Evolutionary conservation across 768 basidiomycete genomes (phyloP).

Genomic region (Galerina marginata): DNA sequence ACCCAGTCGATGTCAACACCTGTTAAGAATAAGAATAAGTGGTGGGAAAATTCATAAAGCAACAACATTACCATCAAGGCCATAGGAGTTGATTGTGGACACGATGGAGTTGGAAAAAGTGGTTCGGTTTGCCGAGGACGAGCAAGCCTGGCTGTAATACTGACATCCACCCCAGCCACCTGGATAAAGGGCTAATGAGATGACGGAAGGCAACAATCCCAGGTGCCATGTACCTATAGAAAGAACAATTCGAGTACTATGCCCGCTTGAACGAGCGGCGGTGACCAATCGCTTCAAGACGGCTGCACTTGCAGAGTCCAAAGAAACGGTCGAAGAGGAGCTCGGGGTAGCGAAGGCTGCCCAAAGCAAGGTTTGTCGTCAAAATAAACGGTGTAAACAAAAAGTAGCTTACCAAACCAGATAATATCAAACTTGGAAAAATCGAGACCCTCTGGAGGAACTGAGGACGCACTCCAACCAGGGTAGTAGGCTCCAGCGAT

Average conservation of each 20-base stretch:
- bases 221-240: constrained; percentile 59
- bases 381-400: not conserved
- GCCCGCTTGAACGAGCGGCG: constrained; percentile 57
- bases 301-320: constrained; percentile 51
- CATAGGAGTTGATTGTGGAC: constrained; percentile 59
- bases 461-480: constrained; percentile 51
- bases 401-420: constrained; percentile 54
- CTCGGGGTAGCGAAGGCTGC: constrained; percentile 75
- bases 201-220: constrained; percentile 2
- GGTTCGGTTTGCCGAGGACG: constrained; percentile 52
- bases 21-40: constrained; percentile 44
- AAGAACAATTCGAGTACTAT: constrained; percentile 68
- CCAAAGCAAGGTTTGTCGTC: constrained; percentile 15
- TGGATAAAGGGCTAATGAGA: constrained; percentile 24
- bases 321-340: constrained; percentile 55
- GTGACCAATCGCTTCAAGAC: constrained; percentile 63
- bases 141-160: constrained; percentile 67
- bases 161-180: constrained; percentile 76
- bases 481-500: constrained; percentile 55
- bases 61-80: constrained; percentile 65
- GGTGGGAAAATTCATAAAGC: constrained; percentile 24
- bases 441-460: constrained; percentile 64
- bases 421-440: constrained; percentile 71
- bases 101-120: constrained; percentile 63
- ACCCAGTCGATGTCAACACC: constrained; percentile 64